Base-by-base conservation (phyloP, 805 yeast species). In the Candida krabiensis region DNA sequence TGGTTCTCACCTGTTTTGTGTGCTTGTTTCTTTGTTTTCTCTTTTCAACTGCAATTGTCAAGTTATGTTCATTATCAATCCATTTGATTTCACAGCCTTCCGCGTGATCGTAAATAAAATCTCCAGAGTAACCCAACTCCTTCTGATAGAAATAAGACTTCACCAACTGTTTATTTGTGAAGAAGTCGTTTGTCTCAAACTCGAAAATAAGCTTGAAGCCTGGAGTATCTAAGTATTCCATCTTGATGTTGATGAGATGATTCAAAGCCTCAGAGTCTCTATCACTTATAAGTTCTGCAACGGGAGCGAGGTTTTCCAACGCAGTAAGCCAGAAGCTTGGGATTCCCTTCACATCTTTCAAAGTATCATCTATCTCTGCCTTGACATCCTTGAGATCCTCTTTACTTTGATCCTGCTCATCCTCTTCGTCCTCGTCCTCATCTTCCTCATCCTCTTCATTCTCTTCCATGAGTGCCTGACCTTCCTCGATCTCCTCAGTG, bases 251-350 rank as follows among this genome's bases (percentile, higher is more conserved):
- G 22, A 59, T 60, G 55, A 93, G 73, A 55, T 69, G 67, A 44
- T 75, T 71, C 50, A 93, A 75, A 6, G 89, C 91, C 56, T 86
- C 96, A 35, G 83, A 76, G 64, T 93, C 99, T 57, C 95, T 79
- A 39, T 88, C 96, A 30, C 93, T 79, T 53, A 93, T 86, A 48
- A 87, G 80, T 46, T 89, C 95, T 23, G 88, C 77, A 33, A 90
- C 79, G 19, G 86, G 80, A 19, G 80, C 78, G 52, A 93, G 71
- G 67, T 90, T 93, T 63, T 85, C 91, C 64, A 93, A 70, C 5
- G 98, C 95, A 14, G 98, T 93, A 55, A 91, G 74, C 99, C 99
- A 93, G 73, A 93, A 93, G 33, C 85, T 80, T 41, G 99, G 98
- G 50, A 93, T 78, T 47, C 99, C 99, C 45, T 71, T 71, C 34